phyloP scores from a whole-genome alignment of 352 stramenopile genomes.

The Globisporangium echinulatum region DNA sequence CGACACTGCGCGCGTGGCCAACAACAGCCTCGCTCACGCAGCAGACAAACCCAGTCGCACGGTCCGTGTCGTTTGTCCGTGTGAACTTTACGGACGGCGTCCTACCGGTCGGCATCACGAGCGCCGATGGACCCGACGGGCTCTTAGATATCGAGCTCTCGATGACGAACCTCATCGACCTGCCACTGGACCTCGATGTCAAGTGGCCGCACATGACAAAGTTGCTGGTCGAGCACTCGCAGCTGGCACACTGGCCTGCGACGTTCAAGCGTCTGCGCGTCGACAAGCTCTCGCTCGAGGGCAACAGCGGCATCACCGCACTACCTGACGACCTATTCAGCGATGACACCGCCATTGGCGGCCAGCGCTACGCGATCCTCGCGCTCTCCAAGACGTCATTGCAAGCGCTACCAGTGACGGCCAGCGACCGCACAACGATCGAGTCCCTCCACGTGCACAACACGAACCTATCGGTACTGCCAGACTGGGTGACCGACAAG shows the following conservation, averaged over 20 bases:
- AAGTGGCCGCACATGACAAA: conserved; percentile 16
- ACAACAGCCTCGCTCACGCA: conserved; percentile 32
- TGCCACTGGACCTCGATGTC: conserved; percentile 18
- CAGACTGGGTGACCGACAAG: conserved; percentile 21
- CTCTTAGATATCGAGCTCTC: conserved; percentile 26
- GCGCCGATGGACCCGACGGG: conserved; percentile 2
- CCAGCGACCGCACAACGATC: conserved; percentile 6
- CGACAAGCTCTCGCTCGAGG: conserved; percentile 27
- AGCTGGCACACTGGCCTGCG: neutral
- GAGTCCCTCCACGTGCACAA: conserved; percentile 23
- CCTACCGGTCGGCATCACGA: conserved; percentile 27
- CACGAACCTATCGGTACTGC: conserved; percentile 20
- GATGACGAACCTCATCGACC: conserved; percentile 19
- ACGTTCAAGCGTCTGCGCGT: conserved; percentile 12
- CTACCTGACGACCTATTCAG: conserved; percentile 16
- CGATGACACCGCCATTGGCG: neutral
- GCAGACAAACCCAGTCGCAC: conserved; percentile 26
- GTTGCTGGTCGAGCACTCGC: conserved; percentile 21
- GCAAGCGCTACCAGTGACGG: conserved; percentile 11
- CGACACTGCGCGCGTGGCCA: conserved; percentile 32
- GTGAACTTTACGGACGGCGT: conserved; percentile 42
- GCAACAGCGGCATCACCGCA: conserved; percentile 17
- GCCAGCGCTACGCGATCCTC: conserved; percentile 21
- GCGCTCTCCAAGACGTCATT: conserved; percentile 26
- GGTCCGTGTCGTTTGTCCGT: conserved; percentile 23